Percentiles rank a stretch among this genome's conserved stretches.
Conservation (phyloP, 2,329 filamentous ascomycete genomes). For the Xenoacremonium recifei region DNA sequence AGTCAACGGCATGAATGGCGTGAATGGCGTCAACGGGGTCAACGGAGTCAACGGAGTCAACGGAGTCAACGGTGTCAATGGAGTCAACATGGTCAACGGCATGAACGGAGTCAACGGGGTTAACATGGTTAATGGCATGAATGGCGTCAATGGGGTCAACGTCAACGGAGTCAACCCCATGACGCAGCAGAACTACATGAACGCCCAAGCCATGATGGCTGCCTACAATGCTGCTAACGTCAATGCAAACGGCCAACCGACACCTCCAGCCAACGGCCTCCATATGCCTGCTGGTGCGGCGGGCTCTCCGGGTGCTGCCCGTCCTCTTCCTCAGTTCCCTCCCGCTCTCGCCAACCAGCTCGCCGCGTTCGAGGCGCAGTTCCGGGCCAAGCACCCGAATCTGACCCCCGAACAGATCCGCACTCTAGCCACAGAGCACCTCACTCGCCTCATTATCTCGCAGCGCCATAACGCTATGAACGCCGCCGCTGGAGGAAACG, state of each 20-base stretch:
- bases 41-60: slow-evolving; percentile 11
- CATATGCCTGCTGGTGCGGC: slow-evolving; percentile 46
- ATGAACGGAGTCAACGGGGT: slow-evolving; percentile 13
- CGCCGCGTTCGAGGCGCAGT: slow-evolving; percentile 50
- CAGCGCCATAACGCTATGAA: slow-evolving; percentile 55
- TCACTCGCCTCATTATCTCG: slow-evolving; percentile 46
- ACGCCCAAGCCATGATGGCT: slow-evolving; percentile 52
- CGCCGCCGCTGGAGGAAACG: slow-evolving; percentile 49
- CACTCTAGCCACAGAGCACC: slow-evolving; percentile 50
- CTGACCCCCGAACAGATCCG: slow-evolving; percentile 49
- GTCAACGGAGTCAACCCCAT: slow-evolving; percentile 40
- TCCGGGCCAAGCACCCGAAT: slow-evolving; percentile 50
- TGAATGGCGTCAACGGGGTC: slow-evolving; percentile 13
- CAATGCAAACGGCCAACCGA: slow-evolving; percentile 42
- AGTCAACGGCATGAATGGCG: slow-evolving; percentile 36
- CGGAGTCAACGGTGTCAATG: slow-evolving; percentile 21
- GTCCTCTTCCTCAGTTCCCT: slow-evolving; percentile 43
- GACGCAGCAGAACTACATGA: slow-evolving; percentile 52
- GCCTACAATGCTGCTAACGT: slow-evolving; percentile 41
- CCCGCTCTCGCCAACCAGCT: slow-evolving; percentile 49
- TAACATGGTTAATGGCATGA: slow-evolving; percentile 28
- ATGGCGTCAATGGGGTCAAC: slow-evolving; percentile 23
- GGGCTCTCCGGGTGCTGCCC: slow-evolving; percentile 42
- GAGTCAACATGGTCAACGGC: slow-evolving; percentile 37
- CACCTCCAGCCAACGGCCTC: slow-evolving; percentile 44